Evolutionary conservation across 2,329 filamentous ascomycete species (phyloP).

Genomic region (Ascochyta koolunga): DNA sequence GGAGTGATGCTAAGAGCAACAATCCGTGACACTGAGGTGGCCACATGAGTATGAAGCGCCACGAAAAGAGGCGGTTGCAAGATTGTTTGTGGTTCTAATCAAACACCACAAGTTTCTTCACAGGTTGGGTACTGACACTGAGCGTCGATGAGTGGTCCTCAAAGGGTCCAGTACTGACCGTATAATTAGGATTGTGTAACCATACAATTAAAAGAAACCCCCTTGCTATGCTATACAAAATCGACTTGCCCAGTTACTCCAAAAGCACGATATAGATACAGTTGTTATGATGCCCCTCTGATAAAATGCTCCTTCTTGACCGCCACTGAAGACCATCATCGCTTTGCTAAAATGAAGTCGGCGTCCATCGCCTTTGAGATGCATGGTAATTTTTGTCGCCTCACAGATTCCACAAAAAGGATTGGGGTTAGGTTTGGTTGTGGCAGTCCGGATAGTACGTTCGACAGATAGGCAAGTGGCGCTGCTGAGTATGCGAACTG

Average conservation of each 20-base stretch:
- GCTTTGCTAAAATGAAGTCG: neutral
- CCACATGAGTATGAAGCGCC: no score
- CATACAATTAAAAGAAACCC: neutral
- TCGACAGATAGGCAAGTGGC: neutral
- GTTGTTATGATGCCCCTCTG: neutral
- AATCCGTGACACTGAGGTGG: no score
- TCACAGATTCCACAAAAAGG: neutral
- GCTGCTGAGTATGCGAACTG: neutral
- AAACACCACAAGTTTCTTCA: neutral
- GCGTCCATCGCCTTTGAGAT: neutral
- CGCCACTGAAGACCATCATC: neutral
- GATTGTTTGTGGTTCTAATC: neutral
- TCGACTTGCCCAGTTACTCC: neutral
- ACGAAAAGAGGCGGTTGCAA: neutral
- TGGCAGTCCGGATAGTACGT: neutral
- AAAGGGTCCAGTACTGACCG: neutral
- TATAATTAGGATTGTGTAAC: neutral
- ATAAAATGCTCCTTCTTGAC: neutral
- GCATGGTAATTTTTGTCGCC: neutral
- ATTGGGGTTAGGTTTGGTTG: neutral
- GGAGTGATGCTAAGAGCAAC: no score
- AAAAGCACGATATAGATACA: conserved; percentile 3
- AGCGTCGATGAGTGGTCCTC: no score
- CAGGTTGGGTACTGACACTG: no score
- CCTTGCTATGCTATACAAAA: conserved; percentile 2